Conservation (phyloP, 306 rosid genomes). For the Vicia sativa region DNA sequence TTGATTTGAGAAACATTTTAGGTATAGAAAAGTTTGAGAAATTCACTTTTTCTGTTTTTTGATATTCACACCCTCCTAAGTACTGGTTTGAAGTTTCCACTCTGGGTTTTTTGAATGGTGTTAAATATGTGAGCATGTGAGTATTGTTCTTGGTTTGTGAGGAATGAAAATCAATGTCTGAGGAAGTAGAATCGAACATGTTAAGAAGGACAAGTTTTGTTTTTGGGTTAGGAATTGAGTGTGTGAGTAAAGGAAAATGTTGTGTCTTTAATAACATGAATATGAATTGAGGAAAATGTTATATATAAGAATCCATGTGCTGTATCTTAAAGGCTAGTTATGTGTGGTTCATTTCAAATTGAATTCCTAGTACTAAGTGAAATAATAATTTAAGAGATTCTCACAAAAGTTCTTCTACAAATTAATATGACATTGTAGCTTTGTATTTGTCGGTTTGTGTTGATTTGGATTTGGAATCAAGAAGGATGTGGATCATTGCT, state of each 20-base stretch:
- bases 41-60: slow-evolving; percentile 30
- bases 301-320: slow-evolving; percentile 2
- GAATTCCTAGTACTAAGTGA: slow-evolving; percentile 43
- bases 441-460: slow-evolving; percentile 13
- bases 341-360: slow-evolving; percentile 3
- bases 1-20: slow-evolving; percentile 32
- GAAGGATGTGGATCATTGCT: slow-evolving; percentile 26
- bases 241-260: neutral
- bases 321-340: neutral
- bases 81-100: slow-evolving; percentile 18
- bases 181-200: slow-evolving; percentile 31
- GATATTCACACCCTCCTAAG: slow-evolving; percentile 27
- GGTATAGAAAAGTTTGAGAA: slow-evolving; percentile 47
- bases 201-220: neutral
- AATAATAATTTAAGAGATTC: slow-evolving; percentile 13
- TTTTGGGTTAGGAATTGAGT: neutral
- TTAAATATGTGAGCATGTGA: slow-evolving; percentile 28
- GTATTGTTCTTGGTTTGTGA: neutral
- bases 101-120: slow-evolving; percentile 33
- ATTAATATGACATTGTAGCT: slow-evolving; percentile 30
- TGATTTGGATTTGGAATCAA: slow-evolving; percentile 1
- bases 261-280: neutral
- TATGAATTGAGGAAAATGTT: neutral
- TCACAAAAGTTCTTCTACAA: slow-evolving; percentile 39
- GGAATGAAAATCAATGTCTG: neutral